Percentiles rank a stretch among this genome's conserved stretches.
Conservation (phyloP, 768 basidiomycete genomes). For the Rhizopogon roseolus region DNA sequence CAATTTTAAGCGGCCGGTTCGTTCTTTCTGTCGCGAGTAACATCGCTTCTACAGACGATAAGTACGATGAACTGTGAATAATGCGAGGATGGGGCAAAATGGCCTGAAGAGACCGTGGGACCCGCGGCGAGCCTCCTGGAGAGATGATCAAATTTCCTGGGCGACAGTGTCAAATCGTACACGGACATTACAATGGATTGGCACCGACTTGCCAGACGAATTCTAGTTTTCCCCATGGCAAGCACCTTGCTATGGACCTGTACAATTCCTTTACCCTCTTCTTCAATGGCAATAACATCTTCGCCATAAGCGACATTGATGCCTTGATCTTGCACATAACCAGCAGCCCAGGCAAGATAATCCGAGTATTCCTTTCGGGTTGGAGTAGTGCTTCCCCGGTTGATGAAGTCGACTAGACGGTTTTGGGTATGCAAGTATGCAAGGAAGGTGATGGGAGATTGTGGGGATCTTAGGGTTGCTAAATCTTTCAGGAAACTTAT, state of each 20-base stretch:
- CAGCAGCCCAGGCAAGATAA: conserved; percentile 50
- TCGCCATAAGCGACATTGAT: conserved; percentile 41
- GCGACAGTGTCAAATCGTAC: not conserved
- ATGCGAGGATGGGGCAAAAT: conserved; percentile 31
- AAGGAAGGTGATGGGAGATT: conserved; percentile 47
- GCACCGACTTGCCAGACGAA: conserved; percentile 36
- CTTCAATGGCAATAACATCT: conserved; percentile 37
- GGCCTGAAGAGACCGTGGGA: conserved; percentile 33
- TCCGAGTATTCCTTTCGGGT: conserved; percentile 51
- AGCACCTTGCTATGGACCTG: conserved; percentile 33
- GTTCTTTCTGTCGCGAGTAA: conserved; percentile 9
- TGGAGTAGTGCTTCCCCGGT: conserved; percentile 46
- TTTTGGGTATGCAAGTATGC: conserved; percentile 46
- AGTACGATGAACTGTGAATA: conserved; percentile 41
- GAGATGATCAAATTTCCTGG: conserved; percentile 46
- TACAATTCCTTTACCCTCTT: conserved; percentile 28
- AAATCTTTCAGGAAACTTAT: conserved; percentile 49
- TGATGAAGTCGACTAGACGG: conserved; percentile 48
- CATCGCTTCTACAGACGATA: conserved; percentile 32
- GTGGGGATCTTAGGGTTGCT: conserved; percentile 46
- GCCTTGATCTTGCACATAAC: conserved; percentile 37
- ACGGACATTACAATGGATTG: not conserved
- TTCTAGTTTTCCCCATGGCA: conserved; percentile 28
- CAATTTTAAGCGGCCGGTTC: conserved; percentile 27
- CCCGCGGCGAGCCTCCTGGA: conserved; percentile 44